Evolutionary conservation across 2,329 filamentous ascomycete genomes (phyloP).

Genomic region (Neofusicoccum ribis): DNA sequence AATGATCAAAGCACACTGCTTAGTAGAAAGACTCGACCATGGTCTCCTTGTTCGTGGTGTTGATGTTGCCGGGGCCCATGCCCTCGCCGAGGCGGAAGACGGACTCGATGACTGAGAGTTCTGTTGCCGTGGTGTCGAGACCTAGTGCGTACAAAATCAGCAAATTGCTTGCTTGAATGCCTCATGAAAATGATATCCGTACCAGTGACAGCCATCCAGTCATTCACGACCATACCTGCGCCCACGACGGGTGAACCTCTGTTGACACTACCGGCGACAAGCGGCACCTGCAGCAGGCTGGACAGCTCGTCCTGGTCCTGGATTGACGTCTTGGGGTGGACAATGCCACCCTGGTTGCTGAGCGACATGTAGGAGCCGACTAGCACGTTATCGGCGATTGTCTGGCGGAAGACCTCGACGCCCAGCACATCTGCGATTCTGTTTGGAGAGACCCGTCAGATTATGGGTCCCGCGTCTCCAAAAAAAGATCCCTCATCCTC

Average conservation of each 20-base stretch:
- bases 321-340: slow-evolving; percentile 95
- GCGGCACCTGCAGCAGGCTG: slow-evolving; percentile 87
- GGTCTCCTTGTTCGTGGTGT: slow-evolving; percentile 87
- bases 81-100: slow-evolving; percentile 95
- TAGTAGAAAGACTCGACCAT: slow-evolving; percentile 99
- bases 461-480: not conserved
- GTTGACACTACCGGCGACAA: slow-evolving; percentile 93
- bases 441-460: slow-evolving; percentile 25
- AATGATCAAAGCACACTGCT: slow-evolving; percentile 26
- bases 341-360: slow-evolving; percentile 92
- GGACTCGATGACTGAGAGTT: slow-evolving; percentile 92
- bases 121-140: slow-evolving; percentile 93
- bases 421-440: slow-evolving; percentile 84
- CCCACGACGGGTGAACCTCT: slow-evolving; percentile 93
- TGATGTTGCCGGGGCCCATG: slow-evolving; percentile 72
- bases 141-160: slow-evolving; percentile 46
- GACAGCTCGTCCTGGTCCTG: slow-evolving; percentile 98
- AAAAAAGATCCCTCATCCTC: not conserved
- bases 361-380: slow-evolving; percentile 96
- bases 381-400: slow-evolving; percentile 93
- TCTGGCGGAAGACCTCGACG: slow-evolving; percentile 90
- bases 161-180: not conserved
- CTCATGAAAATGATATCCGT: slow-evolving; percentile 18
- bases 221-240: slow-evolving; percentile 94
- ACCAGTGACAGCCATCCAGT: slow-evolving; percentile 89